Evolutionary conservation across 2,329 filamentous ascomycete species (phyloP), one percentile per base, ranked within the genome.

Genomic region (Cylindrodendrum hubeiense): DNA sequence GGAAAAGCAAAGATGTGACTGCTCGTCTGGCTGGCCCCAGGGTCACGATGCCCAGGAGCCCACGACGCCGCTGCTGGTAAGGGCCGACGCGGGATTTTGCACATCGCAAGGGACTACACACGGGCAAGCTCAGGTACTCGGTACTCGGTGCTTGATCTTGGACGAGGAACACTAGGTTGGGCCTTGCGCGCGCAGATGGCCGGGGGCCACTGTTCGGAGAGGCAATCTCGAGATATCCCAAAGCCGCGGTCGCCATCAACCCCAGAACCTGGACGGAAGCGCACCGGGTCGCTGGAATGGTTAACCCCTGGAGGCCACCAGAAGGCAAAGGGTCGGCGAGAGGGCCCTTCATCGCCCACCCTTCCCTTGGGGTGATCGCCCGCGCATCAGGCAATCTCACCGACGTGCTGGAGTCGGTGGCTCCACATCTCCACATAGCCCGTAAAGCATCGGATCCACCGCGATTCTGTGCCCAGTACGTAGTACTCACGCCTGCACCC

Each of bases 1-100:
- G 39, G 66, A 71, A 74, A 70, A 74, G 72, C 67, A 71, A 73
- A 62, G 62, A 62, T 71, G 49, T 71, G 69, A 68, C 63, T 67
- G 59, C 66, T 74, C 65, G 63, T 68, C 63, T 68, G 46, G 28
- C 51, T 43, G 44, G 21, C 19, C 47, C 15, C 34, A 59, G 54
- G 66, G 66, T 66, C 66, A 65, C 50, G 50, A 66, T 50, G 51
- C 56, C 62, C 62, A 63, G 49, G 62, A 71, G 43, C 58, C 66
- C 50, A 52, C 63, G 60, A 58, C 30, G 47, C 54, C 30, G 47
- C 54, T 58, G 58, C 57, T 63, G n/a, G 67, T 65, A 44, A 46
- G 41, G 22, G 52, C 47, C 44, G 33, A 54, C 58, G 55, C 65
- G 55, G 62, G 62, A 62, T 66, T 67, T 66, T 52, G 41, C 49